Evolutionary conservation across 805 yeast species (phyloP).

Genomic region (Scheffersomyces amazonensis): DNA sequence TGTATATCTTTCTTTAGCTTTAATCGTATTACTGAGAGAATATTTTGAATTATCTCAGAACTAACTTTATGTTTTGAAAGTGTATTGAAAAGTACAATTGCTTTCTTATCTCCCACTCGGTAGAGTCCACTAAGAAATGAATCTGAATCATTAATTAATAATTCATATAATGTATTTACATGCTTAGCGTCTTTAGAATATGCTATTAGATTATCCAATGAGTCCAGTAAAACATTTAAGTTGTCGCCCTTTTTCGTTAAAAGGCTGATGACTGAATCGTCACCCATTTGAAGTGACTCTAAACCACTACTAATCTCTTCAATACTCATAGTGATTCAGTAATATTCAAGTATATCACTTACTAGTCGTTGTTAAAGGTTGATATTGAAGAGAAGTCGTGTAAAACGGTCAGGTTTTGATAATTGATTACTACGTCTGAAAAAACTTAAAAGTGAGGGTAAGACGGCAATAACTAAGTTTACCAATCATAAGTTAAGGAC

Average conservation of each 20-base stretch:
- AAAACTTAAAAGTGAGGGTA: too few relatives aligned
- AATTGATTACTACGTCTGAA: too few relatives aligned
- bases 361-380: too few relatives aligned
- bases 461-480: not conserved
- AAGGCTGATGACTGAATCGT: too few relatives aligned
- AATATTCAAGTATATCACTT: too few relatives aligned
- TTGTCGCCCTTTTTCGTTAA: too few relatives aligned
- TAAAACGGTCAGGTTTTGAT: too few relatives aligned
- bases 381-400: too few relatives aligned
- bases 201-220: constrained; percentile 2
- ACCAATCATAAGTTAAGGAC: not conserved
- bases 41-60: not conserved
- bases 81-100: constrained; percentile 5
- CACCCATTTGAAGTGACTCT: too few relatives aligned
- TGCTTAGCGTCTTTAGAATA: constrained; percentile 10
- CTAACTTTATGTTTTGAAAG: not conserved
- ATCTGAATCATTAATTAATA: constrained; percentile 14
- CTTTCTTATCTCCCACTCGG: constrained; percentile 12
- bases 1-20: not conserved
- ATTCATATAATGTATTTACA: constrained; percentile 10
- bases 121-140: constrained; percentile 13
- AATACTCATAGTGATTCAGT: too few relatives aligned
- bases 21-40: not conserved
- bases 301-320: too few relatives aligned
- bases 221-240: too few relatives aligned